Conservation (phyloP, 1,139 yeast genomes). For the Diutina ranongensis region DNA sequence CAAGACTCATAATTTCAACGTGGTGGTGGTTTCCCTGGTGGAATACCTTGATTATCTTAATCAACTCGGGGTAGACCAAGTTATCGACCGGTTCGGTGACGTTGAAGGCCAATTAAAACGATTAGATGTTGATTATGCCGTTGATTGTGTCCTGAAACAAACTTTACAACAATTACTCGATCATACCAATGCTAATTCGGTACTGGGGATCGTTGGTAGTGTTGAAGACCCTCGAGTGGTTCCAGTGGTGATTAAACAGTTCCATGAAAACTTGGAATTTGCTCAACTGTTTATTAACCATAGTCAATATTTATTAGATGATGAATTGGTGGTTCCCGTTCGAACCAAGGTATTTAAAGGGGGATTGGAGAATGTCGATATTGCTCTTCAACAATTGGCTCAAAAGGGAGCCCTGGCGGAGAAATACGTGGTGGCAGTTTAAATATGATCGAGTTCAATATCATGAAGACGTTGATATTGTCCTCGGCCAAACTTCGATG, state of each 20-base stretch:
- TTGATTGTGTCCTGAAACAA: conserved; percentile 34
- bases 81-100: conserved; percentile 22
- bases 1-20: conserved; percentile 24
- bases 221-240: conserved; percentile 16
- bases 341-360: conserved; percentile 24
- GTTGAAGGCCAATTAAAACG: conserved; percentile 15
- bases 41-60: conserved; percentile 21
- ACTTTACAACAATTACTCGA: conserved; percentile 24
- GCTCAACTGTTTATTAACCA: conserved; percentile 23
- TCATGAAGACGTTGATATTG: too few relatives aligned
- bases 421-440: conserved; percentile 22
- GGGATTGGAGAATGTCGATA: conserved; percentile 19
- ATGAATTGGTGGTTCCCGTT: conserved; percentile 20
- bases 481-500: not conserved
- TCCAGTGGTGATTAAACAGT: conserved; percentile 26
- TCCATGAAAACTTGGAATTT: conserved; percentile 30
- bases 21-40: conserved; percentile 27
- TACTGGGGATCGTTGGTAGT: conserved; percentile 29
- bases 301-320: conserved; percentile 20
- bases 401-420: conserved; percentile 29
- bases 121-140: conserved; percentile 18
- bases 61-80: conserved; percentile 26
- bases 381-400: conserved; percentile 27
- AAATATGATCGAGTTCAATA: too few relatives aligned
- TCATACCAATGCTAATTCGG: conserved; percentile 9